Base-by-base conservation (phyloP, 495 filamentous ascomycete species). In the Penicillium waksmanii region DNA sequence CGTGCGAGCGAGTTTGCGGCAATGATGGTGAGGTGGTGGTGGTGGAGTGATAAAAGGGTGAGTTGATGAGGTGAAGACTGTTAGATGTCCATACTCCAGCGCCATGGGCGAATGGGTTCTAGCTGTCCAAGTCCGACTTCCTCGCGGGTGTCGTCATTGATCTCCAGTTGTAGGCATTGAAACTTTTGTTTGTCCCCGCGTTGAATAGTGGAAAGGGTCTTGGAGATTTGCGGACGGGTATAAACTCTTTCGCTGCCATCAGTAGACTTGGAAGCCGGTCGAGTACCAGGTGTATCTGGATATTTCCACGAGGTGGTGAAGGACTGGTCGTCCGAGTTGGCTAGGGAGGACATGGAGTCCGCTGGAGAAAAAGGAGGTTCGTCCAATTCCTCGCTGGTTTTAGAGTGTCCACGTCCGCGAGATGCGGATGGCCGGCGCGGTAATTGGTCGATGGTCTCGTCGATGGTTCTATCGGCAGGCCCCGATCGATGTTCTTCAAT, bases 21-120 rank as follows among this genome's bases (percentile, higher is more conserved):
- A 17, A 11, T 35, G 48, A 40, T 33, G 53, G 21, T 38, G 17
- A 13, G 23, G 23, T 38, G 43, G 25, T 44, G 17, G 53, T 18
- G 31, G 36, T 25, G 5, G 23, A 1, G 34, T n/a, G 44, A 31
- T 25, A 35, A 23, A 9, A 48, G 9, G 18, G 3, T 21, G 19
- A 7, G 3, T 48, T 19, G 42, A 27, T 23, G 10, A 48, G 21
- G 10, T 48, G 19, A 10, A 54, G 42, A 52, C 18, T n/a, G 12
- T 71, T 64, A 80, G 31, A 80, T 74, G 53, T 80, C 77, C 76
- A 80, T 79, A 56, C 77, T 80, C 77, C 77, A 80, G 58, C 77
- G 74, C 72, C 73, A 79, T 1, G 76, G 76, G 23, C 74, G 75
- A 49, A 77, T 65, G 38, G 64, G 73, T 65, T 80, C 73, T 17